A percentile compares a stretch with the other conserved stretches of the same genome.
These are phyloP conservation scores for Amanita molliuscula DNA, from an alignment of 768 basidiomycete genomes.

Conservation along the genomic window DNA sequence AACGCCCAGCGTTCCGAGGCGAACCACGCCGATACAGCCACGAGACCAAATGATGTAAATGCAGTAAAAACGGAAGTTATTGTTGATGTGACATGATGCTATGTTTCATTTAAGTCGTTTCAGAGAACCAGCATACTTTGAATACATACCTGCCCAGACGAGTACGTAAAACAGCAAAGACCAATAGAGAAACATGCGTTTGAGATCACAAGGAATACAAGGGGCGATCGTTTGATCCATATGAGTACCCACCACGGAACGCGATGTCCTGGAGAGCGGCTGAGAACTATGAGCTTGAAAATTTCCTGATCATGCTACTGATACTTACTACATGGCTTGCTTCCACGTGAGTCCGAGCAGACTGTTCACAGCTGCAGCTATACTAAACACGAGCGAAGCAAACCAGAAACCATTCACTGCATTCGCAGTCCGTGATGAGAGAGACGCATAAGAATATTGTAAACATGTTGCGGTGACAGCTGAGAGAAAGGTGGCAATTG, in stretches of 20 bases:
- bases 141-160: slow-evolving; percentile 50
- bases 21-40: slow-evolving; percentile 55
- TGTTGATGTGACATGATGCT: slow-evolving; percentile 54
- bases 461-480: slow-evolving; percentile 66
- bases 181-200: slow-evolving; percentile 78
- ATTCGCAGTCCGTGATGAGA: slow-evolving; percentile 24
- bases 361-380: slow-evolving; percentile 68
- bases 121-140: background rate
- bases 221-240: slow-evolving; percentile 79
- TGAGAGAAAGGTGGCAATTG: slow-evolving; percentile 71
- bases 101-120: slow-evolving; percentile 5
- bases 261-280: slow-evolving; percentile 65
- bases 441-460: slow-evolving; percentile 50
- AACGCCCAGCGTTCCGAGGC: slow-evolving; percentile 48
- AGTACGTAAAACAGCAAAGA: slow-evolving; percentile 67
- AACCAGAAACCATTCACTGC: slow-evolving; percentile 71
- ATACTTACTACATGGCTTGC: slow-evolving; percentile 71
- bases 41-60: slow-evolving; percentile 53
- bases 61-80: slow-evolving; percentile 71
- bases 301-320: background rate
- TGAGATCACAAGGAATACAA: slow-evolving; percentile 77
- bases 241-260: slow-evolving; percentile 80
- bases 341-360: slow-evolving; percentile 73
- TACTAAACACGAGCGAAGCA: slow-evolving; percentile 65
- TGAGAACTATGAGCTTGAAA: slow-evolving; percentile 15